Conservation (phyloP, 148 eudicot species). For the Cornus controversa region DNA sequence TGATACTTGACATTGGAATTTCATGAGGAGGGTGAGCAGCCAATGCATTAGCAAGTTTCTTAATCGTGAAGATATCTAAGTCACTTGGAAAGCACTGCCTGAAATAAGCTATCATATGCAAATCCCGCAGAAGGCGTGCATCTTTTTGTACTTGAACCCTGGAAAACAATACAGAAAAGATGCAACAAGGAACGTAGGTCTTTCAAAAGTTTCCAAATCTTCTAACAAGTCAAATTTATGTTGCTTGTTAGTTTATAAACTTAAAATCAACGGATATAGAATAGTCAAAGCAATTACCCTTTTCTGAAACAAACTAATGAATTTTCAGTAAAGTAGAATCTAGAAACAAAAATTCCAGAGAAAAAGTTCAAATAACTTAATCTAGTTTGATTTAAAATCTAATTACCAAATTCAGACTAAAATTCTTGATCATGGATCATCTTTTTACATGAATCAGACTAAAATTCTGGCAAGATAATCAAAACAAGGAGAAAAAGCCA, state of each 20-base stretch:
- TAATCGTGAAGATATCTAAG: conserved; percentile 47
- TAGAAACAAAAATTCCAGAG: not conserved
- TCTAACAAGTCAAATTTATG: not conserved
- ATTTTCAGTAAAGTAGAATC: not conserved
- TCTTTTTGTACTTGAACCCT: conserved; percentile 73
- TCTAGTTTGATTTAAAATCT: not conserved
- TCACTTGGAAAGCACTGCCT: conserved; percentile 80
- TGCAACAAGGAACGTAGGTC: not conserved
- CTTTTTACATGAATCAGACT: not conserved
- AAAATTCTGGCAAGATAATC: not conserved
- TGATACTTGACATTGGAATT: conserved; percentile 62
- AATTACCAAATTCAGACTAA: not conserved
- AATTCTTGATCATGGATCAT: not conserved
- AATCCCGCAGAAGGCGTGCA: conserved; percentile 69
- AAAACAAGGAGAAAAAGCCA: not conserved
- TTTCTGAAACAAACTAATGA: not conserved
- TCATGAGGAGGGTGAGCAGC: conserved; percentile 84
- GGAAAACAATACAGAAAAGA: conserved; percentile 16
- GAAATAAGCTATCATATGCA: conserved; percentile 74
- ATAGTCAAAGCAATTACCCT: not conserved
- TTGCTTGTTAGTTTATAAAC: not conserved
- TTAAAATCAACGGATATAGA: not conserved
- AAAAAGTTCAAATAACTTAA: not conserved
- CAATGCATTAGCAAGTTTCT: conserved; percentile 83
- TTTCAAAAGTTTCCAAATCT: not conserved